Conservation (phyloP, 345 rosid genomes). For the Acer yangbiense region DNA sequence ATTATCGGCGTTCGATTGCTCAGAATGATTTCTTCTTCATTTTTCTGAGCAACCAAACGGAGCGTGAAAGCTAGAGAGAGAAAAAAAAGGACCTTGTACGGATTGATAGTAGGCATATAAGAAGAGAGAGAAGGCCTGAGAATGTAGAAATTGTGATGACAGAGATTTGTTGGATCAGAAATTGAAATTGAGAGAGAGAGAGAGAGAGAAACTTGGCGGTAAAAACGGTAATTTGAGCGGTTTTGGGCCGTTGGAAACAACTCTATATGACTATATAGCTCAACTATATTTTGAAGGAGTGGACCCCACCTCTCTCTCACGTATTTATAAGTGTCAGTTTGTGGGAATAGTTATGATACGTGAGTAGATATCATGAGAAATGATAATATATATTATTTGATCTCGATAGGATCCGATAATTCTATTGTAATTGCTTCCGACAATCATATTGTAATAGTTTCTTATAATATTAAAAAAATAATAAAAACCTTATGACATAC, state of each 20-base stretch:
- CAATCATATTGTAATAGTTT: no score
- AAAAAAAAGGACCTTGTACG: neutral
- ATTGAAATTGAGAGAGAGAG: neutral
- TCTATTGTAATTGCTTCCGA: no score
- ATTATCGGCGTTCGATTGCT: neutral
- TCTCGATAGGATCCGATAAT: no score
- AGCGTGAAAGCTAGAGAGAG: neutral
- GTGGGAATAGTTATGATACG: no score
- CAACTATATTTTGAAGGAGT: slow-evolving; percentile 6
- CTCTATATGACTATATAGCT: neutral
- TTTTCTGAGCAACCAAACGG: slow-evolving; percentile 16
- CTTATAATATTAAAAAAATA: no score
- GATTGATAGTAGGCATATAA: neutral
- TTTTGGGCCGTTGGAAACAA: slow-evolving; percentile 11
- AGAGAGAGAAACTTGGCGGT: slow-evolving; percentile 41
- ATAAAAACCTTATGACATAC: no score
- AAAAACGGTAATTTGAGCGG: slow-evolving; percentile 17
- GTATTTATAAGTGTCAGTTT: no score
- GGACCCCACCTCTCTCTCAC: neutral
- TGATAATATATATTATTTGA: no score
- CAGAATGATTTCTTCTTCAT: neutral
- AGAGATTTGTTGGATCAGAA: neutral
- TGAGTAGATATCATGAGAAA: no score
- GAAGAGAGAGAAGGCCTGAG: neutral
- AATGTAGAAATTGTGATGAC: neutral